Base-by-base conservation (phyloP, 2,329 filamentous ascomycete species). In the Penicillium hordei region DNA sequence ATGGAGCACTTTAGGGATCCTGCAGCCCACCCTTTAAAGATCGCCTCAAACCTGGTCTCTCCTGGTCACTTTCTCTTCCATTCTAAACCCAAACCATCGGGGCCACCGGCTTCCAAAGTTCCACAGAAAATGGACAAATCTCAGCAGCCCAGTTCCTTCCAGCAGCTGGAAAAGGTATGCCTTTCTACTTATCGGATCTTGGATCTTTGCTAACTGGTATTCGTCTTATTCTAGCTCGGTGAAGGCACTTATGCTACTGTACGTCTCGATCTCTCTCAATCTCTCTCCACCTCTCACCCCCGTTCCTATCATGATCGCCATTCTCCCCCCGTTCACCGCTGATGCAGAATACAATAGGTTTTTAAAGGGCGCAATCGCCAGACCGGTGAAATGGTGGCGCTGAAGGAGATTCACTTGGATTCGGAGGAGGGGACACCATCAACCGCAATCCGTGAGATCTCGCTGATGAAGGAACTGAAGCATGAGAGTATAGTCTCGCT, bases 241-340 rank as follows among this genome's bases (percentile, higher is more conserved):
- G 94, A 99, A 81, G 94, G 94, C 60, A 99, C 94, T 33, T 99
- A 99, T 85, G 94, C 94, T 34, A 99, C 94, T 34, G 94, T 96
- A 82, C 71, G 87, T 78, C 54, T 34, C 59, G 25, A 40, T n/a
- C 52, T 60, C 55, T 78, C 55, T 34, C 59, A 25, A 43, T n/a
- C 50, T 61, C 53, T 39, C 34, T 17, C 9, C 40, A 5, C 31
- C 45, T 29, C 36, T 50, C 34, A 48, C 52, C 56, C 50, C 25
- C 9, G 40, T 25, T 54, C 52, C 44, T 44, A 27, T 7, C 21
- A 23, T 25, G 48, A 46, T 42, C 42, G 50, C 40, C 52, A 46
- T 50, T 45, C 13, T 39, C 19, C 27, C 27, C 29, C 40, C 49
- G 40, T 36, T 52, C 44, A 48, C 57, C 54, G 52, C 68, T 72